Base-by-base conservation (phyloP, 345 rosid genomes). In the Iberis pinnata region DNA sequence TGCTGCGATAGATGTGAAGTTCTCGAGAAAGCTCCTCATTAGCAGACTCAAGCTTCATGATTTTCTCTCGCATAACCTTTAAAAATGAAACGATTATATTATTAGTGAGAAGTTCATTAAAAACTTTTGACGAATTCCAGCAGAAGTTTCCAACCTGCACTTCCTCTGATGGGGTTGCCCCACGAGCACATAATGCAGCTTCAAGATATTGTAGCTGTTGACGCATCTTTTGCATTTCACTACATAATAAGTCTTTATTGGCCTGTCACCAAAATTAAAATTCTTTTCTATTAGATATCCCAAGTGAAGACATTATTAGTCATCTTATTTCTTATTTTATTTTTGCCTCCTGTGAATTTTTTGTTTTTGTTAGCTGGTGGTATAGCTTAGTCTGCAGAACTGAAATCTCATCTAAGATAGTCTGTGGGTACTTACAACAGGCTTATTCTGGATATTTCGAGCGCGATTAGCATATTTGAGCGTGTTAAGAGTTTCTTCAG, bases 401-500 rank as follows among this genome's bases (percentile, higher is more conserved):
- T 17, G 9, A 43, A 56, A 49, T 13, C 17, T 12, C 45, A 25
- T 18, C 10, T 20, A 55, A 55, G 31, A 33, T 47, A 31, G 29
- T 32, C 57, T 40, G 10, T 51, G 0, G 7, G 36, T 22, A 66
- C 89, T 82, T 75, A 85, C 95, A 70, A 85, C 83, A 61, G 78
- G 95, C 63, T 82, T 85, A 44, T 85, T 85, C 70, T 80, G 86
- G 50, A 85, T 85, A 70, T 82, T 82, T 58, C 95, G 81, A 71
- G 94, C 94, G 53, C 94, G 94, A 62, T 84, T 84, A 51, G 94
- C 94, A 65, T 84, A 84, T 56, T 80, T 84, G 38, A 84, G 76
- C 12, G 94, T 82, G 76, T 81, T 82, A 5, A 84, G 78, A 49
- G 82, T 80, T 75, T 85, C 95, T 60, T 85, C 95, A 14, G 80